Base-by-base conservation (phyloP, 2,329 filamentous ascomycete genomes). In the Drechslera avenae region DNA sequence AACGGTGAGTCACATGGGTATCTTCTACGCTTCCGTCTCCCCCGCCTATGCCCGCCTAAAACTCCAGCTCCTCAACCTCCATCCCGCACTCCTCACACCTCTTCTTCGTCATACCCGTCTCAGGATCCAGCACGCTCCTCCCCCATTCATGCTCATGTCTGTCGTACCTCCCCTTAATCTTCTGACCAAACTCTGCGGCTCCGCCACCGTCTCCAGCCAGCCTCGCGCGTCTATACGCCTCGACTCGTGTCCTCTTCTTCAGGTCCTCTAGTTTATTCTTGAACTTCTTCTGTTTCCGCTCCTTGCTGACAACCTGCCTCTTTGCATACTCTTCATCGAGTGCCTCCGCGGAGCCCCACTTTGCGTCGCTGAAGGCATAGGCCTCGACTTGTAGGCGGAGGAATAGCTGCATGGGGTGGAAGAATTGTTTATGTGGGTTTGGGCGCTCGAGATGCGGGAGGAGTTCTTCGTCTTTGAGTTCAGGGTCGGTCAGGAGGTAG, bases 341-440 rank as follows among this genome's bases (percentile, higher is more conserved):
- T 0, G 87, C 89, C 67, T 94, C 91, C 0, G 89, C 76, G 0
- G 88, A 91, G 0, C 94, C 94, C 94, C 94, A 99, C 76, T 97
- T 97, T 59, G 85, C 86, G 1, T 82, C 74, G 0, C 78, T 85
- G 64, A 97, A 87, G 0, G 93, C 94, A 69, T 97, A 97, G 49
- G 91, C 91, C 69, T 99, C 94, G 2, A 99, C 90, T 69, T 99
- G 94, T 54, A 86, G 95, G 1, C 94, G 88, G 17, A 99, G 80
- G 71, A 94, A 99, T 2, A 99, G 83, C 87, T 96, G 96, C 94
- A 99, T 99, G 78, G 96, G 91, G 73, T 97, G 91, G 90, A 91
- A 99, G 51, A 92, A 91, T 0, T 89, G 86, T 72, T 97, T 97
- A 76, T 97, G 94, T 0, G 94, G 94, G 65, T 99, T 99, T 1